Evolutionary conservation across 441 rosid genomes (phyloP), one percentile per base, ranked within the genome.

Genomic region (Populus tomentosa): DNA sequence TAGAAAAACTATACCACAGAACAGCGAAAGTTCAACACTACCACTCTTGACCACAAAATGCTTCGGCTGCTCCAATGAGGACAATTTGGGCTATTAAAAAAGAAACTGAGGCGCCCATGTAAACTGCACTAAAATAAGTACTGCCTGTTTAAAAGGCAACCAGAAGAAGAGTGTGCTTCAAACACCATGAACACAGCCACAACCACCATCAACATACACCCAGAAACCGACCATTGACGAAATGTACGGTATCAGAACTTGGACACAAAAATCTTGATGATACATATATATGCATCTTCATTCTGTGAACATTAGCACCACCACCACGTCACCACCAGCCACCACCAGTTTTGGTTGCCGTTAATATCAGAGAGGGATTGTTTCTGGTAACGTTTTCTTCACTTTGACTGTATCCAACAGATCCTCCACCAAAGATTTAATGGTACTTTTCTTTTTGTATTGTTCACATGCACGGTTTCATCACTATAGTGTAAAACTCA

Each of bases 401-500:
- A 67, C 66, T 77, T 64, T 78, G 79, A 77, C 71, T 59, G 32
- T 59, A 21, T 69, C 71, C 61, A 80, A 65, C 75, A 70, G 18
- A 79, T 80, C 77, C 64, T 74, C 59, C 70, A 8, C 46, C 75
- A 28, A 38, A 81, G 80, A 74, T 82, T 80, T 72, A 20, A 78
- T 77, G 84, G 69, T 24, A 62, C 74, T 75, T 75, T 18, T 38
- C 75, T 77, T 79, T 75, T 56, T 77, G 81, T 72, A 77, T 68
- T 30, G 61, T 69, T 81, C 89, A 88, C 90, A 86, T 88, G 89
- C 82, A 78, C 72, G 82, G 75, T 78, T 83, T 82, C 86, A 85
- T 78, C 84, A 77, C 80, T 84, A 73, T 88, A 80, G 91, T 88
- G 93, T 90, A 82, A 82, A 81, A 67, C 76, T 80, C 77, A 90